These are phyloP conservation scores for Phytophthora sp. DNA, from an alignment of 352 stramenopile species.

Conservation along the genomic window DNA sequence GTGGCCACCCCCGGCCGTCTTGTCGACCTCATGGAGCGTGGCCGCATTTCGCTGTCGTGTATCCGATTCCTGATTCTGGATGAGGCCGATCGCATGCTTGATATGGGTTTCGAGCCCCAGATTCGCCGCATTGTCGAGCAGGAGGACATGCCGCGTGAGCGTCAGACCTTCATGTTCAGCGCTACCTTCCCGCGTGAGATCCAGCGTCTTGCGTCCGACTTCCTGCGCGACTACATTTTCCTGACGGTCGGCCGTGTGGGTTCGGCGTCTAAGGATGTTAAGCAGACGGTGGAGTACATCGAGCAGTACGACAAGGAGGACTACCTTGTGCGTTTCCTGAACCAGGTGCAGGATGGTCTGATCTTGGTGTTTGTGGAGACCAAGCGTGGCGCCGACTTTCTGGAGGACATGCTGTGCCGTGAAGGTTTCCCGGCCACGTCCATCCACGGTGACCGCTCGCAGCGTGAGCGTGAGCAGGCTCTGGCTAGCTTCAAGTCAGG, in stretches of 20 bases:
- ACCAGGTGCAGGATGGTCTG: conserved; percentile 89
- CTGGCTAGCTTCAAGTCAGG: conserved; percentile 94
- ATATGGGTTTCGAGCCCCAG: conserved; percentile 99
- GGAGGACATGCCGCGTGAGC: conserved; percentile 96
- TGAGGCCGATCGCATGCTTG: conserved; percentile 99
- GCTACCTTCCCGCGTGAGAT: conserved; percentile 99
- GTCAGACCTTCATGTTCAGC: conserved; percentile 99
- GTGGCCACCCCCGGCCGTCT: conserved; percentile 98
- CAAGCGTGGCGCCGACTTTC: conserved; percentile 96
- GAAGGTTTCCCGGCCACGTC: conserved; percentile 92
- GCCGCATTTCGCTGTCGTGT: conserved; percentile 87
- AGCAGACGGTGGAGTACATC: conserved; percentile 97
- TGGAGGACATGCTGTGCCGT: conserved; percentile 96
- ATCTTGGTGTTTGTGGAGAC: conserved; percentile 99
- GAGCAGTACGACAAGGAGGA: conserved; percentile 97
- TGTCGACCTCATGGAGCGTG: conserved; percentile 96
- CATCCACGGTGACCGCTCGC: conserved; percentile 98
- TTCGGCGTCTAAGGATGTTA: conserved; percentile 97
- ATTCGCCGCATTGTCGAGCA: conserved; percentile 99
- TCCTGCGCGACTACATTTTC: conserved; percentile 99
- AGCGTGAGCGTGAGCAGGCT: conserved; percentile 94
- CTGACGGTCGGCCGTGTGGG: conserved; percentile 98
- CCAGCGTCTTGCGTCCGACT: conserved; percentile 96
- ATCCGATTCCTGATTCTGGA: conserved; percentile 98
- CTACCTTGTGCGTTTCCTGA: conserved; percentile 96